Percentiles rank a stretch among this genome's conserved stretches.
These are phyloP conservation scores for Blastomyces gilchristii DNA, from an alignment of 2,329 filamentous ascomycete genomes.

Conservation along the genomic window DNA sequence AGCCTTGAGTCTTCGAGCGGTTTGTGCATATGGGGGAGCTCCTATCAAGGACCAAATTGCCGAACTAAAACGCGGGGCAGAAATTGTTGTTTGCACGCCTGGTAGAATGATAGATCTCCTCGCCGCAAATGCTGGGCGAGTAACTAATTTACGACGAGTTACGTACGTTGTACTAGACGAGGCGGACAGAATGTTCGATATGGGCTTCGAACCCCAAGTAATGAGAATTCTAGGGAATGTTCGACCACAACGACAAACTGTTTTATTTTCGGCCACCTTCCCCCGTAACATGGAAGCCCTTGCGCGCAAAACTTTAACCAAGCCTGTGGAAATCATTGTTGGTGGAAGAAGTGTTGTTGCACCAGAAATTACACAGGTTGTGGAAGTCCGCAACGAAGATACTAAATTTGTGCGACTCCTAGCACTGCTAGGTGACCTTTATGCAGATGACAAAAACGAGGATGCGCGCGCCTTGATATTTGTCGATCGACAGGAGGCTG, in stretches of 20 bases:
- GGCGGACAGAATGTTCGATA: conserved; percentile 98
- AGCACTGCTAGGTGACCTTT: conserved; percentile 76
- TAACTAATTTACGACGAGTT: conserved; percentile 79
- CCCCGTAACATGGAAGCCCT: conserved; percentile 84
- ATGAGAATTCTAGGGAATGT: conserved; percentile 93
- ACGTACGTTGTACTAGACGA: conserved; percentile 95
- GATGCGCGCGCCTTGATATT: conserved; percentile 86
- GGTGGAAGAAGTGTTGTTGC: conserved; percentile 66
- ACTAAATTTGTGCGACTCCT: conserved; percentile 77
- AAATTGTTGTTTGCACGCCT: conserved; percentile 90
- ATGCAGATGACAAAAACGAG: conserved; percentile 62
- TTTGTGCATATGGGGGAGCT: conserved; percentile 88
- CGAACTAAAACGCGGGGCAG: conserved; percentile 85
- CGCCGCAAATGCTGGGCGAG: conserved; percentile 84
- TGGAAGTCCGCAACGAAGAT: conserved; percentile 74
- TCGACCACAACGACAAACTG: conserved; percentile 83
- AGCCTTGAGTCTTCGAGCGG: conserved; percentile 69
- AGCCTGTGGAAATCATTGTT: conserved; percentile 83
- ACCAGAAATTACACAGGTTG: conserved; percentile 73
- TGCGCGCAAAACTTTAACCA: conserved; percentile 76
- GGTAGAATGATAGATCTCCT: conserved; percentile 93
- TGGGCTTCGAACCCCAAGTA: conserved; percentile 97
- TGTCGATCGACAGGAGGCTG: conserved; percentile 83
- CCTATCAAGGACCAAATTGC: conserved; percentile 97
- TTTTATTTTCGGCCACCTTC: conserved; percentile 94